These are phyloP conservation scores for Chionographis japonica DNA, from an alignment of 106 monocot genomes.

Conservation along the genomic window DNA sequence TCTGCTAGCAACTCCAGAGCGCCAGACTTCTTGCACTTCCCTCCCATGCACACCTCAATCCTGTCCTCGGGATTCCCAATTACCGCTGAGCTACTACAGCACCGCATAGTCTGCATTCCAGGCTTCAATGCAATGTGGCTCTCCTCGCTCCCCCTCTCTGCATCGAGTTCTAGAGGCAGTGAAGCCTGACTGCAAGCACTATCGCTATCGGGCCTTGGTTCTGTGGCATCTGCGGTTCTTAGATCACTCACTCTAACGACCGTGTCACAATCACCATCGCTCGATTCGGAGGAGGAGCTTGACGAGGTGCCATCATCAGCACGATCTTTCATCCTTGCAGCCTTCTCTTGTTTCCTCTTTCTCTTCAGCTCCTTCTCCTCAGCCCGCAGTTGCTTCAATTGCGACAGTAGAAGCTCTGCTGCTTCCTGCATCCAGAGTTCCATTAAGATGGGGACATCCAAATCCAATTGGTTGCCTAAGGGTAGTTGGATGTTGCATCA, in stretches of 20 bases:
- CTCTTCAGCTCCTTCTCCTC: slow-evolving; percentile 56
- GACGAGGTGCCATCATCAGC: slow-evolving; percentile 27
- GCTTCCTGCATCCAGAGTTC: slow-evolving; percentile 39
- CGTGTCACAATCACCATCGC: slow-evolving; percentile 66
- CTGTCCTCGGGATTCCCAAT: slow-evolving; percentile 8
- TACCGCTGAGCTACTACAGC: neutral
- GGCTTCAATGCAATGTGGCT: too few species aligned
- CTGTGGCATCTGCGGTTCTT: slow-evolving; percentile 3
- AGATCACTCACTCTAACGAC: slow-evolving; percentile 15
- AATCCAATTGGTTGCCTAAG: too few species aligned
- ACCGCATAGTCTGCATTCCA: neutral
- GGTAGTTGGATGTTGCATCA: too few species aligned
- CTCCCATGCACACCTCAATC: slow-evolving; percentile 97
- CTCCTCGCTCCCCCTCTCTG: neutral
- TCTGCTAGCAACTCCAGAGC: slow-evolving; percentile 53
- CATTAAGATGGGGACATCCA: too few species aligned
- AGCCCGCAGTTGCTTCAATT: slow-evolving; percentile 41
- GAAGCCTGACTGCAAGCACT: neutral
- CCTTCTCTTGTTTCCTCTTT: slow-evolving; percentile 35
- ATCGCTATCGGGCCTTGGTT: neutral
- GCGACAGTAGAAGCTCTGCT: slow-evolving; percentile 37
- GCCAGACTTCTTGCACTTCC: slow-evolving; percentile 84
- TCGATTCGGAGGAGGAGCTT: slow-evolving; percentile 66
- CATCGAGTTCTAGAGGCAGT: neutral
- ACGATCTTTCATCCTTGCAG: slow-evolving; percentile 15